phyloP scores from a whole-genome alignment of 2,329 filamentous ascomycete genomes.

The Parasarocladium wereldwijsianum region DNA sequence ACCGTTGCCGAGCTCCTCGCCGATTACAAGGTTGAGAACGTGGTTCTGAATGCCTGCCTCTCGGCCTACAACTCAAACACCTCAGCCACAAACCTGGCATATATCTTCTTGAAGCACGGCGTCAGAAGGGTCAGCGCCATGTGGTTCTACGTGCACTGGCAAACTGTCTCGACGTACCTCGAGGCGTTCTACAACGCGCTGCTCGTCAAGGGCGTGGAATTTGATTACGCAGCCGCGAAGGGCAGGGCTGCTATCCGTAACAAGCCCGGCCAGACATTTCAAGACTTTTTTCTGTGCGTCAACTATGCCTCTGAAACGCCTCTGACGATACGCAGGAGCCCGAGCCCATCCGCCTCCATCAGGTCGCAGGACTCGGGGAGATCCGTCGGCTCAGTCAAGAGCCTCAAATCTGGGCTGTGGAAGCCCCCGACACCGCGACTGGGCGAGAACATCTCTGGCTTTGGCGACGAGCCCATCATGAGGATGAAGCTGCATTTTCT shows the following conservation, averaged over 20 bases:
- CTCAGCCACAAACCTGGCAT: slow-evolving; percentile 12
- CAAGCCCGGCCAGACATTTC: slow-evolving; percentile 10
- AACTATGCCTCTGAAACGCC: slow-evolving; percentile 11
- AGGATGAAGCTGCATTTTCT: slow-evolving; percentile 13
- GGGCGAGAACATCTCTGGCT: slow-evolving; percentile 9
- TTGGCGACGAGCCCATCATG: slow-evolving; percentile 11
- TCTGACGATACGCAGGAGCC: slow-evolving; percentile 6
- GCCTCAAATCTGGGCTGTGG: slow-evolving; percentile 8
- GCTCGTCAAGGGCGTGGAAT: slow-evolving; percentile 12
- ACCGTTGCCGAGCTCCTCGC: slow-evolving; percentile 12
- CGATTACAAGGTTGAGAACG: slow-evolving; percentile 12
- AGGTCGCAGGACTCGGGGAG: slow-evolving; percentile 10
- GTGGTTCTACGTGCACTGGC: slow-evolving; percentile 16
- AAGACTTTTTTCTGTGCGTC: slow-evolving; percentile 16
- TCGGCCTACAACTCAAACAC: slow-evolving; percentile 14
- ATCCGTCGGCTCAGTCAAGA: slow-evolving; percentile 10
- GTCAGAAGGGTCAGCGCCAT: slow-evolving; percentile 14
- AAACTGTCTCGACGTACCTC: slow-evolving; percentile 14
- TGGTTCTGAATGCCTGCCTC: slow-evolving; percentile 15
- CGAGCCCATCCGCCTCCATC: slow-evolving; percentile 10
- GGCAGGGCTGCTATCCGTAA: slow-evolving; percentile 13
- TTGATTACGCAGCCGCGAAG: slow-evolving; percentile 14
- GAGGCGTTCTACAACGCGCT: slow-evolving; percentile 13
- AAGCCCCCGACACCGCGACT: slow-evolving; percentile 10
- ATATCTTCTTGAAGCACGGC: slow-evolving; percentile 13